These are phyloP conservation scores for Spergularia azorica DNA, from an alignment of 179 eudicot genomes.

Conservation along the genomic window DNA sequence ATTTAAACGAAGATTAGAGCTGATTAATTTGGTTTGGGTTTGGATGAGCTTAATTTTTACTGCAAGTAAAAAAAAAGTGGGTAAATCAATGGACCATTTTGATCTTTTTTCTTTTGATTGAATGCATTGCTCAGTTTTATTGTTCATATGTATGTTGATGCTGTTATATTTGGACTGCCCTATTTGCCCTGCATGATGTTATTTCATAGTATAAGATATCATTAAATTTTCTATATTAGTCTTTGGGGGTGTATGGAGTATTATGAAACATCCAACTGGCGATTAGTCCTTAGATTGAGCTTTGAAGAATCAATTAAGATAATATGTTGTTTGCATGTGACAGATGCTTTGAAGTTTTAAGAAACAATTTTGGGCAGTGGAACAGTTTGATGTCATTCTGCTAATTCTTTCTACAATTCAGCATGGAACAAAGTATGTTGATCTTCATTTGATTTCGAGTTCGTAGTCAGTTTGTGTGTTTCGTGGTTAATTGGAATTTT, in stretches of 20 bases:
- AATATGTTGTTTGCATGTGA: neutral
- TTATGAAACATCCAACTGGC: no score
- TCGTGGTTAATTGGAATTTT: no score
- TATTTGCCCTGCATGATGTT: neutral
- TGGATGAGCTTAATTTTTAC: neutral
- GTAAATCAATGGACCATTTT: neutral
- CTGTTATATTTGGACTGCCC: no score
- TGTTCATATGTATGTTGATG: neutral
- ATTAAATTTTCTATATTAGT: no score
- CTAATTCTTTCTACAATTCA: slow-evolving; percentile 10
- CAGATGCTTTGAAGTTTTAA: slow-evolving; percentile 14
- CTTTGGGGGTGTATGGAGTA: no score
- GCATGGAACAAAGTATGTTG: slow-evolving; percentile 33
- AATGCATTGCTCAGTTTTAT: neutral
- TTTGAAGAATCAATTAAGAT: no score
- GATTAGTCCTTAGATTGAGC: no score
- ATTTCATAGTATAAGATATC: neutral
- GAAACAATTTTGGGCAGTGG: neutral
- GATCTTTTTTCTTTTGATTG: neutral
- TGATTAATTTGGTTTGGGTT: neutral
- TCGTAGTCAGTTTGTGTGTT: neutral
- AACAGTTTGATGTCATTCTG: slow-evolving; percentile 18
- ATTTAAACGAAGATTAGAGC: neutral
- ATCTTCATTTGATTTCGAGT: neutral
- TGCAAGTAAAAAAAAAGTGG: no score